Percentiles rank a stretch among this genome's conserved stretches.
Conservation (phyloP, 495 filamentous ascomycete species). For the Parachaetomium inaequale region DNA sequence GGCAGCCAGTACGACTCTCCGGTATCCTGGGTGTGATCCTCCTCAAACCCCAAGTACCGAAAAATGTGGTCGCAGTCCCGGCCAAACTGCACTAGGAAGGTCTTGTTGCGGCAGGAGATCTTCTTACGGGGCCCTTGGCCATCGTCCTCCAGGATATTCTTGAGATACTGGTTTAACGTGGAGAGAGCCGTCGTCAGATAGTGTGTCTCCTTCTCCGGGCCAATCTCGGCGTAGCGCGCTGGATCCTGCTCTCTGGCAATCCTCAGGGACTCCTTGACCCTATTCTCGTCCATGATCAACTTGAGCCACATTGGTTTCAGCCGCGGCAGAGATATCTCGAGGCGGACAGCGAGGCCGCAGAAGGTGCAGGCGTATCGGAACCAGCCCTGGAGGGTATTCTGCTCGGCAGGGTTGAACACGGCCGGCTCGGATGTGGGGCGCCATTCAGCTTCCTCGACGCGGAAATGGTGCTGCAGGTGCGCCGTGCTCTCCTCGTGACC, state of each 20-base stretch:
- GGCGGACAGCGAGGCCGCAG: constrained; percentile 18
- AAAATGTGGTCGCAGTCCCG: constrained; percentile 60
- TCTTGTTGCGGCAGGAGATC: constrained; percentile 67
- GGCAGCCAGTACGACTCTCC: constrained; percentile 28
- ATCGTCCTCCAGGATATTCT: constrained; percentile 53
- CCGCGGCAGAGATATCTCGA: constrained; percentile 54
- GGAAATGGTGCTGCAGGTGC: constrained; percentile 30
- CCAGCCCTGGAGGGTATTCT: constrained; percentile 29
- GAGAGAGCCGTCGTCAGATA: constrained; percentile 49
- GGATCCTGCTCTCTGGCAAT: constrained; percentile 54
- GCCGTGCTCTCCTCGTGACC: background rate
- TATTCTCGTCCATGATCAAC: constrained; percentile 53
- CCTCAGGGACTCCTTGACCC: constrained; percentile 52
- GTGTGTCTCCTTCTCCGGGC: constrained; percentile 28
- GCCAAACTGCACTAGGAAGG: constrained; percentile 67
- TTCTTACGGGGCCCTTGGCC: constrained; percentile 40
- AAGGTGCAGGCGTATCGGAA: constrained; percentile 58
- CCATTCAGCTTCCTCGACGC: background rate
- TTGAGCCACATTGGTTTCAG: constrained; percentile 48
- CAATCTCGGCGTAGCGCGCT: constrained; percentile 54
- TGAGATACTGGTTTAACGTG: constrained; percentile 60
- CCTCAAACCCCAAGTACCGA: constrained; percentile 58
- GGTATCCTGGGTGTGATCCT: constrained; percentile 26
- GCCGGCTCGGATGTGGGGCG: background rate
- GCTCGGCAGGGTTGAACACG: constrained; percentile 1